Base-by-base conservation (phyloP, 345 rosid genomes). In the Atalantia buxifolia region DNA sequence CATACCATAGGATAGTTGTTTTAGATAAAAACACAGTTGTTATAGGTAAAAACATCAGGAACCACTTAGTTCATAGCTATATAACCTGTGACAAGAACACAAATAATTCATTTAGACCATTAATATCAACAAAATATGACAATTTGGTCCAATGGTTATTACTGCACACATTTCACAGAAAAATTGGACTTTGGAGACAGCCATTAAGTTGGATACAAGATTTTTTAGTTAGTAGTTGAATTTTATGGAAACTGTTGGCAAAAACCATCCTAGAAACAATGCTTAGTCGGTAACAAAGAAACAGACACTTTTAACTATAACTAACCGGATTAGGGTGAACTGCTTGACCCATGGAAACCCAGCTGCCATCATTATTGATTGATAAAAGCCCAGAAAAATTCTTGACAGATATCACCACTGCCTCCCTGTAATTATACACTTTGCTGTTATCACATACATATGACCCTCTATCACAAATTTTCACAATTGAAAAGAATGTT, bases 271-370 rank as follows among this genome's bases (percentile, higher is more conserved):
- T 16, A 50, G 55, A 14, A 14, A 21, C 21, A 48, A 50, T 40
- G 24, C 7, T 18, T 28, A 72, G 40, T 76, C 22, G 31, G 28
- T 25, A 50, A 14, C 25, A 19, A 60, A 53, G 60, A 66, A 80
- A 70, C 8, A 65, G 25, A 69, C 9, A 60, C 5, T 74, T 13
- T 27, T 5, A 63, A 68, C 28, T 21, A 38, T 53, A 36, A 84
- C 93, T 78, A 86, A 91, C 97, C 21, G 95, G 98, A 80, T 95
- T 86, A 82, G 91, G 92, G 78, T 80, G 80, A 62, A 30, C 80
- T 68, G 84, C 83, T 5, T 81, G 82, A 65, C 84, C 87, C 71
- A 87, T 87, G 82, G 90, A 89, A 80, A 86, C 82, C 98, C 98
- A 95, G 85, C 89, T 89, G 60, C 97, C 97, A 86, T 92, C 91